Evolutionary conservation across 345 rosid genomes (phyloP), one percentile per base, ranked within the genome.

Genomic region (Eucalyptus lansdowneana): DNA sequence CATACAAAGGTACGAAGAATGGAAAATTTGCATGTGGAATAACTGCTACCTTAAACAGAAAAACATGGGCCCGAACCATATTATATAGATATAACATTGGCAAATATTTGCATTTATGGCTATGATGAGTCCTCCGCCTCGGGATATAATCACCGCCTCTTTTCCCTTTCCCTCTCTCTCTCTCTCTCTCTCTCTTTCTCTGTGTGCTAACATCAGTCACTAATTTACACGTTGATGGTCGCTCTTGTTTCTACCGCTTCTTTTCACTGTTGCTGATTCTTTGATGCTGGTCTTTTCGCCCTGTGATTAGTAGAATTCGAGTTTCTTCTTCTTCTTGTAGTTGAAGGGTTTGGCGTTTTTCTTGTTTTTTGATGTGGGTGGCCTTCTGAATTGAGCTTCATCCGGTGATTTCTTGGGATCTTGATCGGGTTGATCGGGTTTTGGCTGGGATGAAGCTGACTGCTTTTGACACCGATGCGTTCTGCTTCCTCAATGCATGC

Each of bases 291-390:
- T 62, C 80, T 9, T 81, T 51, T 29, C 22, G 50, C 47, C 45
- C 25, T 56, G 80, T 13, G 17, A 15, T 45, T 31, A 13, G 25
- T 80, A 11, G 76, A 50, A 83, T 14, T 83, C 83, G 87, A 80
- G 87, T 34, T 80, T 56, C 69, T 15, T 67, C 69, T 15, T 67
- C 76, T n/a, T 67, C 98, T 56, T 98, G 50, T 49, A 49, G 13
- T 49, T 49, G 15, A 49, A 49, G 15, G 50, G 15, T 49, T 49
- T 49, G 50, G 50, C 15, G 2, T 49, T 49, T 49, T 49, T 13
- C 15, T 49, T 49, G 6, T 49, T 49, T 49, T 88, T 91, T 53
- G 69, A 34, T 3, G 34, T 14, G 80, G 40, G 58, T 87, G 87
- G 86, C 90, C 86, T 88, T 29, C 17, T 67, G 62, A 89, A 92